Evolutionary conservation across 1,284 basidiomycete genomes (phyloP), one percentile per base, ranked within the genome.

Genomic region (Cutaneotrichosporon mucoides): DNA sequence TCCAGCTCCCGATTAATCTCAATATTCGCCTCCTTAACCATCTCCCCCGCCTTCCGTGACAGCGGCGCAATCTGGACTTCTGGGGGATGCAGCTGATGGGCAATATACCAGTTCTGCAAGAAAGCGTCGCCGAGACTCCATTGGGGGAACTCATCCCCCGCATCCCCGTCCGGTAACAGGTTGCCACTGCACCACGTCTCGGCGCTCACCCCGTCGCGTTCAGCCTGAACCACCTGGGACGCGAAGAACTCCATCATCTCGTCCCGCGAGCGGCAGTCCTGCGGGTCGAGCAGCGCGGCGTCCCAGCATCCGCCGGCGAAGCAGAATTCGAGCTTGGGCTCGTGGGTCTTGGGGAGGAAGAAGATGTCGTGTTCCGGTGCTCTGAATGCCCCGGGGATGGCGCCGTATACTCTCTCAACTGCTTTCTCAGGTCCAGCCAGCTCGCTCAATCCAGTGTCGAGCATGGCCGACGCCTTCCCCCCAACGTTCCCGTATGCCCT

Each of bases 101-200:
- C 71, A 9, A 76, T 75, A 69, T 82, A 82, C 41, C 81, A 80
- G 61, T 81, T 81, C 74, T 91, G 91, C 51, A 98, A 82, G 83
- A 99, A 98, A 0, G 90, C 89, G 72, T 94, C 93, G n/a, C 94
- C 94, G 45, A 96, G 80, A 67, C 96, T 94, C 89, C 91, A 96
- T 4, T 48, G 46, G 12, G 46, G 33, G 13, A 48, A 35, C 33
- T 48, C 34, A 10, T 33, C 33, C 33, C 34, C 34, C 9, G 12
- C n/a, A 10, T 5, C 46, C 10, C 13, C 46, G 33, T 33, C 33
- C 11, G 34, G 33, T 1, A 48, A 5, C 4, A 48, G 34, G 2
- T 11, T 48, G 34, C 46, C 46, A 6, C 24, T 16, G 33, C 46
- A 48, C 46, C 46, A 48, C 46, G 16, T 10, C 16, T 34, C 45